A percentile compares a stretch with the other conserved stretches of the same genome.
Conservation (phyloP, 305 asterid species). For the Striga hermonthica region DNA sequence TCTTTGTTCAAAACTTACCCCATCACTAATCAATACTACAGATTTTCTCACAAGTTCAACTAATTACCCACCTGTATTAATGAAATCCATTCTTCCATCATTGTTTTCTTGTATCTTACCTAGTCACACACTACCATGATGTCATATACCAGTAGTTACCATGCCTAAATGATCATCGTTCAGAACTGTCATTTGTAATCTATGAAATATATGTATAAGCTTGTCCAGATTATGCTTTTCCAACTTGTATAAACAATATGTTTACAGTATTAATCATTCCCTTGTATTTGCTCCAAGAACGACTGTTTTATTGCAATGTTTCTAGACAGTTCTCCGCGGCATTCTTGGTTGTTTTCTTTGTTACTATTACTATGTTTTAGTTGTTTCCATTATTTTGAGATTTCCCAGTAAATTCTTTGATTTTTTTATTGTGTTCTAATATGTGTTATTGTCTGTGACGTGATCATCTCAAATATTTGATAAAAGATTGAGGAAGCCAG, state of each 20-base stretch:
- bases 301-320: constrained; percentile 13
- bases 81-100: too few relatives aligned
- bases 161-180: constrained; percentile 3
- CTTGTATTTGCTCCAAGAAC: neutral
- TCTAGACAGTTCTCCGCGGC: neutral
- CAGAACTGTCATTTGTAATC: neutral
- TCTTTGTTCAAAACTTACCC: too few relatives aligned
- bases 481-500: constrained; percentile 74
- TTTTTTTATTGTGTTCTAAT: constrained; percentile 13
- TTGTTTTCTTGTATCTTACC: too few relatives aligned
- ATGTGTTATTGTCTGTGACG: constrained; percentile 21
- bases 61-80: too few relatives aligned
- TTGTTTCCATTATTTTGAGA: constrained; percentile 8
- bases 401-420: constrained; percentile 13
- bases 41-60: too few relatives aligned
- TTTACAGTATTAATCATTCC: constrained; percentile 17
- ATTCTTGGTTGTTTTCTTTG: constrained; percentile 12
- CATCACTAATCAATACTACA: too few relatives aligned
- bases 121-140: too few relatives aligned
- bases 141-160: too few relatives aligned
- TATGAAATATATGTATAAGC: neutral
- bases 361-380: neutral
- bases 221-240: constrained; percentile 5
- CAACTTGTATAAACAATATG: constrained; percentile 19
- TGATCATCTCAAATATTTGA: constrained; percentile 33